A percentile compares a stretch with the other conserved stretches of the same genome.
These are phyloP conservation scores for Dalbergia cultrata DNA, from an alignment of 306 rosid species.

Conservation along the genomic window DNA sequence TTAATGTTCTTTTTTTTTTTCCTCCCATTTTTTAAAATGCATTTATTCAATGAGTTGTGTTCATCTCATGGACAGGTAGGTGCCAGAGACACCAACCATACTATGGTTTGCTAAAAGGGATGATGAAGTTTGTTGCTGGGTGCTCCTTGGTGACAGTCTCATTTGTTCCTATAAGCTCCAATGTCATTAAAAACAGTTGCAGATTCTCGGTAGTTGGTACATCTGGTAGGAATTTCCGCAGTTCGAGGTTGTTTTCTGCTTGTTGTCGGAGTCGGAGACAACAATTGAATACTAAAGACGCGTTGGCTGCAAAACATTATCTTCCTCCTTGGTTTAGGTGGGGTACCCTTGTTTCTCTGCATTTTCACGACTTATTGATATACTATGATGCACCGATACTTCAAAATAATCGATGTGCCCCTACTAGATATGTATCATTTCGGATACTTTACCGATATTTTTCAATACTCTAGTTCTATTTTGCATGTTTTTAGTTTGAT, in stretches of 20 bases:
- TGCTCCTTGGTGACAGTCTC: constrained; percentile 61
- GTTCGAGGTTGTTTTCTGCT: constrained; percentile 48
- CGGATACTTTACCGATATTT: too few species aligned
- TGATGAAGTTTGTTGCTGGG: constrained; percentile 74
- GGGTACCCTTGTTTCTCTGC: constrained; percentile 1
- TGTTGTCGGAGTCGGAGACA: constrained; percentile 40
- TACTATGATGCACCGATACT: too few species aligned
- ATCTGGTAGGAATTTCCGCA: constrained; percentile 51
- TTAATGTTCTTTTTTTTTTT: neutral
- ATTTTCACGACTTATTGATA: neutral
- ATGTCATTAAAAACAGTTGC: constrained; percentile 53
- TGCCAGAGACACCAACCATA: constrained; percentile 51
- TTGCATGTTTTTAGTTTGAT: too few species aligned
- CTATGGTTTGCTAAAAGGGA: constrained; percentile 59
- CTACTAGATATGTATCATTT: too few species aligned
- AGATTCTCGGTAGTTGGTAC: constrained; percentile 50
- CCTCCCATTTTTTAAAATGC: neutral
- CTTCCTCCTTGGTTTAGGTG: constrained; percentile 98
- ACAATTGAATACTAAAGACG: constrained; percentile 45
- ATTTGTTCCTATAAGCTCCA: constrained; percentile 56
- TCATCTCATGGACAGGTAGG: constrained; percentile 53
- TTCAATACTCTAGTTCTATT: too few species aligned
- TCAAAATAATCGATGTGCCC: too few species aligned
- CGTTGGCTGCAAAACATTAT: constrained; percentile 59
- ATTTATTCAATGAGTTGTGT: constrained; percentile 25